Percentiles rank a stretch among this genome's conserved stretches.
These are phyloP conservation scores for Garcia nutans DNA, from an alignment of 345 rosid species.

Conservation along the genomic window DNA sequence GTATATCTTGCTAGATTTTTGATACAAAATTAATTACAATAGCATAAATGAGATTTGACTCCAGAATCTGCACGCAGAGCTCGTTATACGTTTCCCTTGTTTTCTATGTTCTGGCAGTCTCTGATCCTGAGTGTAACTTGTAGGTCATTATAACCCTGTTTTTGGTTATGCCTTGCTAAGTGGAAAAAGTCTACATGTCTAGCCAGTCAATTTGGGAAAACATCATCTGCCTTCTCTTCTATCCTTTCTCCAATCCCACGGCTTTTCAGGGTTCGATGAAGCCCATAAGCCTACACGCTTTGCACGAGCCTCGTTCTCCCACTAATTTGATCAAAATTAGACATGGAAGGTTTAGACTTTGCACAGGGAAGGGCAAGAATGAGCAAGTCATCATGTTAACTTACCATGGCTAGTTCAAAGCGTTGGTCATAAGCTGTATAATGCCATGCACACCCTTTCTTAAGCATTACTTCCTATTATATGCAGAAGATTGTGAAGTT, in stretches of 20 bases:
- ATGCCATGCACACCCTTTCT: conserved; percentile 89
- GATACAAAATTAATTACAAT: background rate
- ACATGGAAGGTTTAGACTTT: background rate
- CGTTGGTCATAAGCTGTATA: conserved; percentile 61
- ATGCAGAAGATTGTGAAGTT: background rate
- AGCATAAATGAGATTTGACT: background rate
- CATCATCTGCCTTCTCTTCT: conserved; percentile 44
- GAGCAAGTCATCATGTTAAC: background rate
- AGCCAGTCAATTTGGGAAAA: background rate
- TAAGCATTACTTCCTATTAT: conserved; percentile 66
- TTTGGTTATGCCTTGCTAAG: background rate
- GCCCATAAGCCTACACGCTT: conserved; percentile 80
- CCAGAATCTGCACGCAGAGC: background rate
- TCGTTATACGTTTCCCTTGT: background rate
- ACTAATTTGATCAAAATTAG: conserved; percentile 33
- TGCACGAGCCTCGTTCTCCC: conserved; percentile 75
- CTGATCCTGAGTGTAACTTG: background rate
- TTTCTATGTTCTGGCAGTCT: background rate
- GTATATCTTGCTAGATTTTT: background rate
- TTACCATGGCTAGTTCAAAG: conserved; percentile 49
- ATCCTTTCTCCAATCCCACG: conserved; percentile 86
- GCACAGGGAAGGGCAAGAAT: background rate
- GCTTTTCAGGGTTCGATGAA: conserved; percentile 64
- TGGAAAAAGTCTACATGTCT: background rate
- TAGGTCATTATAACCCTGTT: background rate